Evolutionary conservation across 2,329 filamentous ascomycete species (phyloP), one percentile per base, ranked within the genome.

Genomic region (Diplocarpon mali): DNA sequence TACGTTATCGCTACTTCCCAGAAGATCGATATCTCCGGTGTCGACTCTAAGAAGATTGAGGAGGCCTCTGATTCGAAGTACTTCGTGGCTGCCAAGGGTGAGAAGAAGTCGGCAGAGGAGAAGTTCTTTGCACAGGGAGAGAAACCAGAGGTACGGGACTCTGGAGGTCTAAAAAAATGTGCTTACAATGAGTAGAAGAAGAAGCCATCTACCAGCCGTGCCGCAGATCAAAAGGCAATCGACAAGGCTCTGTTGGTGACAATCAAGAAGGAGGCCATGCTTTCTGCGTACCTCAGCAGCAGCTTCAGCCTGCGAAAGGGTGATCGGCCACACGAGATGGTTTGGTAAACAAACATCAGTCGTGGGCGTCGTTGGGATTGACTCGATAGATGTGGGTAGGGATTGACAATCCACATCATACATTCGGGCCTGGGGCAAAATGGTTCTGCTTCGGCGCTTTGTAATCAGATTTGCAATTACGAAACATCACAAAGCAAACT

Each of bases 311-410:
- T 98, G 72, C 85, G 90, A 75, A 95, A 89, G 78, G 92, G 92
- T 67, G 90, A 98, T 80, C 89, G 90, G 83, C 92, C 92, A 73
- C 92, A 98, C 76, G 86, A 94, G 82, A 96, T 98, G 92, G 85
- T 86, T 75, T 98, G 90, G 81, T 98, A 95, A 73, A 80, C 53
- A 27, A 37, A 37, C 24, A 16, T 43, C 37, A 37, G 51, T 49
- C 32, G 32, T 47, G 2, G 34, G 34, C 9, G 52, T 52, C 53
- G 44, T 47, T 53, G 49, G 51, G 58, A 59, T 54, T 57, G 58
- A 64, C 52, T 60, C 62, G n/a, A 55, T 57, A 63, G 66, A 68
- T 68, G 67, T 59, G 63, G 63, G 64, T 64, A 63, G 64, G 62
- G 65, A 70, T 72, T 70, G 70, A 70, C 75, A 70, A 69, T 69